Base-by-base conservation (phyloP, 2,329 filamentous ascomycete species). In the Alternaria sp. region DNA sequence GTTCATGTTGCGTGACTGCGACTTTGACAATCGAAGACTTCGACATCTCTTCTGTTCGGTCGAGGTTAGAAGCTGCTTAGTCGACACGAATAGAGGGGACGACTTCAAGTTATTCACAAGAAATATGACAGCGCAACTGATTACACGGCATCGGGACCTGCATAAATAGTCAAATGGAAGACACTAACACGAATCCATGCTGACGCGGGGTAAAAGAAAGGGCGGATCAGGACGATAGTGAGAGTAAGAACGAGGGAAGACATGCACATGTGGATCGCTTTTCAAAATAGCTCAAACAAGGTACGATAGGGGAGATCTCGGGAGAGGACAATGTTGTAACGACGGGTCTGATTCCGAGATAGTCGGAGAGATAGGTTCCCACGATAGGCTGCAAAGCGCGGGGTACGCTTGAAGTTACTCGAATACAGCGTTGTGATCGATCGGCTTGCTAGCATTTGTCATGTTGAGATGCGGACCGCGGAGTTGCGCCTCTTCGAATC, bases 1-100 rank as follows among this genome's bases (percentile, higher is more conserved):
- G 86, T 72, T 89, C 87, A 6, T 84, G 82, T 68, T 89, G 87
- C 0, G 85, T 82, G 12, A 84, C 84, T 28, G 82, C 84, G 5
- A 86, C 81, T n/a, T n/a, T n/a, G 14, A 48, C 14, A 20, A 39
- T 20, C 32, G 32, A 36, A 14, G 32, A 36, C 12, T 36, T 36
- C 32, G 14, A 36, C 32, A 36, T 36, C 32, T 36, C 7, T 36
- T 16, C 32, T 36, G 14, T 36, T 16, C 12, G 6, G 32, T 36
- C 14, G 5, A 36, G 32, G 12, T 36, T 36, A 16, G 14, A 36
- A 36, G 32, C 12, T 36, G 32, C 32, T 36, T 36, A 36, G 12
- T 36, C 1, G 32, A 6, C 14, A 36, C 12, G 32, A 36, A 36
- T 14, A 36, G 32, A 36, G 12, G 32, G 14, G 14, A 36, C 12